Percentiles rank a stretch among this genome's conserved stretches.
Evolutionary conservation across 2,329 filamentous ascomycete species (phyloP).

Genomic region (Paraphoma sp.): DNA sequence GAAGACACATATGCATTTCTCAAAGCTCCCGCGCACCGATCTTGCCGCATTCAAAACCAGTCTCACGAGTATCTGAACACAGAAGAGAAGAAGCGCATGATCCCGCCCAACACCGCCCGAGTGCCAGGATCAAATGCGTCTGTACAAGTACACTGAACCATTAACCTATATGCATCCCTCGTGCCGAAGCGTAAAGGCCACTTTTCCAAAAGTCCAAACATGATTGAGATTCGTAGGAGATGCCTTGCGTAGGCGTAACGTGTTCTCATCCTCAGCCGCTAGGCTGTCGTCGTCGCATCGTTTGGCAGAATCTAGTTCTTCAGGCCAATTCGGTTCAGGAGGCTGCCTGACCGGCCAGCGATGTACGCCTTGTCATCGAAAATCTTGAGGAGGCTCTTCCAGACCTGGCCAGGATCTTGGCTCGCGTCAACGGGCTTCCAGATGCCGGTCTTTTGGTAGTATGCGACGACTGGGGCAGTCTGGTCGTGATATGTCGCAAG

Average conservation of each 20-base stretch:
- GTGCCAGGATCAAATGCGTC: constrained; percentile 18
- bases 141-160: constrained; percentile 37
- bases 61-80: constrained; percentile 13
- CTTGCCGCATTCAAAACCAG: constrained; percentile 7
- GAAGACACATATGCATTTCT: constrained; percentile 8
- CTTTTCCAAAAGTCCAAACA: constrained; percentile 16
- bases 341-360: constrained; percentile 48
- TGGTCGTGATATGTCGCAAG: constrained; percentile 92
- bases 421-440: constrained; percentile 95
- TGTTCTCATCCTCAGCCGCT: constrained; percentile 5
- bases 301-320: constrained; percentile 50
- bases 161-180: constrained; percentile 23
- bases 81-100: constrained; percentile 15
- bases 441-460: constrained; percentile 98
- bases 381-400: constrained; percentile 88
- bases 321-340: constrained; percentile 63
- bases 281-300: background rate
- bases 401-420: constrained; percentile 94
- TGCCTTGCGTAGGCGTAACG: constrained; percentile 6
- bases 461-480: constrained; percentile 88
- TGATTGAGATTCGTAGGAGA: constrained; percentile 2
- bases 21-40: constrained; percentile 8
- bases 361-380: constrained; percentile 67
- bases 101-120: constrained; percentile 3
- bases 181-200: constrained; percentile 18